Percentiles rank a stretch among this genome's conserved stretches.
Conservation (phyloP, 2,329 filamentous ascomycete species). For the Fusarium lateritium region DNA sequence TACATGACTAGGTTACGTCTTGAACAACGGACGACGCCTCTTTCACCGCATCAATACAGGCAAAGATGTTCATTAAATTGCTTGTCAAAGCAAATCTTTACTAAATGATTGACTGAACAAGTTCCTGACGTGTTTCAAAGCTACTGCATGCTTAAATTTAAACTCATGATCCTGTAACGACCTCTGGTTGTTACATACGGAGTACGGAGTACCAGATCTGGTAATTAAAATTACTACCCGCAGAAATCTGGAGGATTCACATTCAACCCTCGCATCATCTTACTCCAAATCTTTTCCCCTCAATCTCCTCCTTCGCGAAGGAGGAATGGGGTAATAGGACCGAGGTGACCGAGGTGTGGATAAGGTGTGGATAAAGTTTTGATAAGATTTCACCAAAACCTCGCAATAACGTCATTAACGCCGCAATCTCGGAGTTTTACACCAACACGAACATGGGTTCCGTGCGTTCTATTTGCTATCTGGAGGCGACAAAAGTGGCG, state of each 20-base stretch:
- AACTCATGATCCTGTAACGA: too few relatives aligned
- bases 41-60: not conserved
- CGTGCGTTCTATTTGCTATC: not conserved
- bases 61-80: not conserved
- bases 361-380: constrained; percentile 18
- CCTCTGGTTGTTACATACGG: too few relatives aligned
- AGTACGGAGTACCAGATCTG: too few relatives aligned
- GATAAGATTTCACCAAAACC: constrained; percentile 20
- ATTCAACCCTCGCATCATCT: not conserved
- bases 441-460: not conserved
- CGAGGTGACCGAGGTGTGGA: constrained; percentile 25
- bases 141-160: too few relatives aligned
- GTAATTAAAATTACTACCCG: too few relatives aligned
- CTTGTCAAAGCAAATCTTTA: not conserved
- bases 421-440: constrained; percentile 8
- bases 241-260: too few relatives aligned
- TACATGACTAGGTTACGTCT: constrained; percentile 27
- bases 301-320: constrained; percentile 14
- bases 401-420: constrained; percentile 25
- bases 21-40: constrained; percentile 11
- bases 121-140: not conserved
- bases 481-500: constrained; percentile 1
- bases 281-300: constrained; percentile 30
- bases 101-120: constrained; percentile 4
- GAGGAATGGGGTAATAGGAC: constrained; percentile 35